Conservation (phyloP, 2,329 filamentous ascomycete species). For the Aspergillus latus region DNA sequence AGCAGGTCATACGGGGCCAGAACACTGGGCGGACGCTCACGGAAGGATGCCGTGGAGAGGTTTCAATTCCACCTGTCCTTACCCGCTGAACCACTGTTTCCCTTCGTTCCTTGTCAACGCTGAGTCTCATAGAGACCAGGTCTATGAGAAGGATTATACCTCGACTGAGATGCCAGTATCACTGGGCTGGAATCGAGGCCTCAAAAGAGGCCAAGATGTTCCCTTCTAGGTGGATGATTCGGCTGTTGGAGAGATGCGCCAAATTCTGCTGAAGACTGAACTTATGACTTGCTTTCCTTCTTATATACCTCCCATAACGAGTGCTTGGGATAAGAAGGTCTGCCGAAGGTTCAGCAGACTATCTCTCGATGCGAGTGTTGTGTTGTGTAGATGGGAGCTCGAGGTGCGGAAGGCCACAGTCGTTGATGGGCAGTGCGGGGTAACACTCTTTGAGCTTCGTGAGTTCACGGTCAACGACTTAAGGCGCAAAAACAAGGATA, state of each 20-base stretch:
- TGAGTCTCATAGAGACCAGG: background rate
- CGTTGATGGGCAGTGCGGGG: constrained; percentile 19
- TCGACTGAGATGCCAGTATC: constrained; percentile 18
- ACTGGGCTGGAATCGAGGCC: constrained; percentile 16
- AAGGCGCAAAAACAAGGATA: constrained; percentile 15
- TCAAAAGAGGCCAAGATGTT: constrained; percentile 20
- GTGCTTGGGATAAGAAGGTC: too few relatives aligned
- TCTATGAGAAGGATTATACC: background rate
- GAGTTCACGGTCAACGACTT: constrained; percentile 23
- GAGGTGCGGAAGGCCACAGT: constrained; percentile 20
- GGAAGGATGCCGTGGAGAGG: constrained; percentile 23
- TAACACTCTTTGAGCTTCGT: constrained; percentile 29
- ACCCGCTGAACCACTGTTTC: background rate
- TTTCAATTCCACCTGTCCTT: background rate
- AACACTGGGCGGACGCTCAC: constrained; percentile 18
- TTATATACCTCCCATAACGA: too few relatives aligned
- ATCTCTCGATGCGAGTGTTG: constrained; percentile 29
- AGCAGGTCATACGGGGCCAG: constrained; percentile 23
- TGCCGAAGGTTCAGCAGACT: constrained; percentile 24
- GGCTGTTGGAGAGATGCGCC: constrained; percentile 23
- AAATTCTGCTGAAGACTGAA: constrained; percentile 10
- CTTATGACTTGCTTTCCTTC: too few relatives aligned
- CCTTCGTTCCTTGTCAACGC: background rate
- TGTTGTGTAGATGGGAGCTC: constrained; percentile 18
- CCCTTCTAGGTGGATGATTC: constrained; percentile 20